Conservation (phyloP, 2,329 filamentous ascomycete species). For the Helminthosporium solani region DNA sequence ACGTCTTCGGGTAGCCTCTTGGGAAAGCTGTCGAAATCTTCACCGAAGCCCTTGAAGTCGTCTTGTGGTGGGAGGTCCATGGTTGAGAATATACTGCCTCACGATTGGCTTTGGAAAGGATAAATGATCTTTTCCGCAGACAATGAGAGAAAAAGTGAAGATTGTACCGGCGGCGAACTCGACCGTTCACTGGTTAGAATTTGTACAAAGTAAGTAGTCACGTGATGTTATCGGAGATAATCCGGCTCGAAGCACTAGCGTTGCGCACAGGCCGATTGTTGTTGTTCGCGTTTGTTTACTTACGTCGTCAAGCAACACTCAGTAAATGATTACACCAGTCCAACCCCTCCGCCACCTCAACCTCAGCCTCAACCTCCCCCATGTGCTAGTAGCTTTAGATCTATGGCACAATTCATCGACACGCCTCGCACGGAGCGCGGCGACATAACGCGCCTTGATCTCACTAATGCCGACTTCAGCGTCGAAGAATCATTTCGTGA, state of each 20-base stretch:
- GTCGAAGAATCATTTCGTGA: slow-evolving; percentile 84
- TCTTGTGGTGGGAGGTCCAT: slow-evolving; percentile 41
- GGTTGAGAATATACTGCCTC: no score
- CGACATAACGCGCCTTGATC: slow-evolving; percentile 71
- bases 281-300: not conserved
- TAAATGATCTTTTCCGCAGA: no score
- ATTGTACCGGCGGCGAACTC: not conserved
- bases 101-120: no score
- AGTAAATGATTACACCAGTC: slow-evolving; percentile 12
- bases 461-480: slow-evolving; percentile 65
- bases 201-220: not conserved
- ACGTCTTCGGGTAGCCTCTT: slow-evolving; percentile 76
- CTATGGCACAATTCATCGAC: slow-evolving; percentile 62
- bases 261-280: not conserved
- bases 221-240: not conserved
- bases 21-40: slow-evolving; percentile 65
- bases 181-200: no score
- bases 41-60: slow-evolving; percentile 65
- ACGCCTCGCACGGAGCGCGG: slow-evolving; percentile 83
- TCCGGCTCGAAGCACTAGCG: not conserved
- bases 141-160: not conserved
- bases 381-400: slow-evolving; percentile 28
- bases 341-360: slow-evolving; percentile 10
- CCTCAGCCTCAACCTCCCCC: slow-evolving; percentile 34
- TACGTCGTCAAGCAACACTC: slow-evolving; percentile 6